Base-by-base conservation (phyloP, 352 stramenopile genomes). In the Phytophthora sansomeana region DNA sequence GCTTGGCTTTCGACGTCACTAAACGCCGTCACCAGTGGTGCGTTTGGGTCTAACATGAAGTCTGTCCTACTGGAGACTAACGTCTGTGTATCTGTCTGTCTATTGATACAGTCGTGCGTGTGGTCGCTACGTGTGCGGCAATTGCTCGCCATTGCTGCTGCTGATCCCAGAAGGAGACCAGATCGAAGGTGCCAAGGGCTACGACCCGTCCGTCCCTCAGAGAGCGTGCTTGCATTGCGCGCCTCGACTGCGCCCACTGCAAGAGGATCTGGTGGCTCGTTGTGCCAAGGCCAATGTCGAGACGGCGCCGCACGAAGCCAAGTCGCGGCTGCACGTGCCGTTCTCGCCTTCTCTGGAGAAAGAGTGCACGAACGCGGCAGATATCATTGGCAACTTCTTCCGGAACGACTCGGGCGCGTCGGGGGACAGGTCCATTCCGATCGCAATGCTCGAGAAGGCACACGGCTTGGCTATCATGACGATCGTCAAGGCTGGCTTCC, bases 321-420 rank as follows among this genome's bases (percentile, higher is more conserved):
- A 64, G 21, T 65, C 70, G 0, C 66, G 78, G 35, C 38, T 89
- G 11, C 80, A 88, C 39, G 56, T 85, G 19, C 83, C 83, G 11
- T 92, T 84, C 58, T 86, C 75, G 8, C 61, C 50, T 30, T 83
- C 75, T 4, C 51, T 92, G 9, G 72, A 72, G 50, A 85, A 86
- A 30, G 82, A 91, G 41, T 91, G 82, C 69, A 67, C 67, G 11
- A 85, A 89, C 54, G 80, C 82, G 3, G 82, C 78, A 0, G 82
- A 91, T 53, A 91, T 91, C 53, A 63, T 91, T 28, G 70, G 75
- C 53, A 91, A 91, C 55, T 91, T 91, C 56, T 88, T 87, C 62
- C 71, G 82, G 14, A 69, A 81, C 54, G 79, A 85, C 50, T 85
- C 64, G 47, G 80, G 78, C n/a, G 54, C 78, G 2, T 60, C 68